phyloP scores from a whole-genome alignment of 2,329 filamentous ascomycete genomes.

The Trichoderma sp. region DNA sequence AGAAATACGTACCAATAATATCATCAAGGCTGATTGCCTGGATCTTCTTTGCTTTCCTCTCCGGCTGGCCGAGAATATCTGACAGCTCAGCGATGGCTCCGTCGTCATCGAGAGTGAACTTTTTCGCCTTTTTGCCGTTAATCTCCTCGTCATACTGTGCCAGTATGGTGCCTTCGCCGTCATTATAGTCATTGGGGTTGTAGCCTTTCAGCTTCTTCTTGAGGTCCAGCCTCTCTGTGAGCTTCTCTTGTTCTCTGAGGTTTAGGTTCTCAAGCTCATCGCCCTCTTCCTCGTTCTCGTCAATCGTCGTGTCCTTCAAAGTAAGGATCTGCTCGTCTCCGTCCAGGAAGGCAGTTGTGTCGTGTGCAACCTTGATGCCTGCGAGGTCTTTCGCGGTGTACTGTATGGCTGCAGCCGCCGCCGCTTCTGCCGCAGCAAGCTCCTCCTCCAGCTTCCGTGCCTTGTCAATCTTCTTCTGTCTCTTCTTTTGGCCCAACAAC shows the following conservation, averaged over 20 bases:
- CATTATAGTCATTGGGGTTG: conserved; percentile 75
- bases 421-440: conserved; percentile 72
- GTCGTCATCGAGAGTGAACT: conserved; percentile 81
- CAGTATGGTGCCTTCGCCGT: conserved; percentile 68
- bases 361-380: conserved; percentile 89
- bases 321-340: conserved; percentile 87
- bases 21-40: conserved; percentile 82
- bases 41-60: conserved; percentile 61
- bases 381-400: conserved; percentile 86
- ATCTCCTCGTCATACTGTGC: conserved; percentile 97
- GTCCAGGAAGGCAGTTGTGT: conserved; percentile 77
- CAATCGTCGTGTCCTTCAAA: conserved; percentile 88
- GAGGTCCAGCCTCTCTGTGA: conserved; percentile 74
- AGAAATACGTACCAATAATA: conserved; percentile 53
- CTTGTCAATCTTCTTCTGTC: conserved; percentile 86
- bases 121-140: conserved; percentile 82
- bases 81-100: conserved; percentile 69
- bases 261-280: conserved; percentile 85
- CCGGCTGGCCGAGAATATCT: conserved; percentile 55
- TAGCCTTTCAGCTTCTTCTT: conserved; percentile 92
- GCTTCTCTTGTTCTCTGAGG: conserved; percentile 70
- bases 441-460: conserved; percentile 74
- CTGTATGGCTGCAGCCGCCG: conserved; percentile 62
- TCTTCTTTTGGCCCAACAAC: conserved; percentile 87
- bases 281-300: conserved; percentile 80